phyloP scores from a whole-genome alignment of 768 basidiomycete species.

The Rhizopogon vulgaris region DNA sequence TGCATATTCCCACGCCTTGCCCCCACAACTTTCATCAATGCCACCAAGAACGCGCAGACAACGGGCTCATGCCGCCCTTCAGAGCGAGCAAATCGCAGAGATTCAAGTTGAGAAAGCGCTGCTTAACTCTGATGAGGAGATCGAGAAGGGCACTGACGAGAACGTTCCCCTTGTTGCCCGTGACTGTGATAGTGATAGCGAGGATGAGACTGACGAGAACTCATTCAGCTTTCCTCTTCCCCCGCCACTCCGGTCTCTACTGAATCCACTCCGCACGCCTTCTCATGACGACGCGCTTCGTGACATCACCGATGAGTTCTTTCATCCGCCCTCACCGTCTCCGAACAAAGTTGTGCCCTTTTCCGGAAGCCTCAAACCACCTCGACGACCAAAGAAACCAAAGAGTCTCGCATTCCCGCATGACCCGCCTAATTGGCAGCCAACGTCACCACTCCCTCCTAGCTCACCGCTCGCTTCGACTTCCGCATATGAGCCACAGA shows the following conservation, averaged over 20 bases:
- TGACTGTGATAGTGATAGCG: not conserved
- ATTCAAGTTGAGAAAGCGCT: not conserved
- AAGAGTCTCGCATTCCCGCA: conserved; percentile 24
- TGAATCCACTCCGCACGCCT: conserved; percentile 15
- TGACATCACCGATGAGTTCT: conserved; percentile 29
- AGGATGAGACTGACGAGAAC: conserved; percentile 9
- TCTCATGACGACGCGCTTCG: conserved; percentile 20
- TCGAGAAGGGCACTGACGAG: conserved; percentile 3
- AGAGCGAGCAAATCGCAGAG: conserved; percentile 10
- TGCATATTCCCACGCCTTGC: conserved; percentile 16
- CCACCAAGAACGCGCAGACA: conserved; percentile 14
- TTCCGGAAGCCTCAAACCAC: conserved; percentile 17
- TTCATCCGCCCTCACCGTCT: conserved; percentile 27
- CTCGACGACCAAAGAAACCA: conserved; percentile 26
- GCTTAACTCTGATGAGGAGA: not conserved
- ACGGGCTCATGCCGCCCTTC: conserved; percentile 9
- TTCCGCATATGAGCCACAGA: conserved; percentile 6
- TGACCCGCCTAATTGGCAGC: conserved; percentile 26
- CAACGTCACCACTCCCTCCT: conserved; percentile 28
- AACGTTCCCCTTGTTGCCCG: not conserved
- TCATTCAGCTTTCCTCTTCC: not conserved
- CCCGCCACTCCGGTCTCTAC: conserved; percentile 11
- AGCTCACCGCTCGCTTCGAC: conserved; percentile 27
- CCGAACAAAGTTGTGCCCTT: conserved; percentile 17
- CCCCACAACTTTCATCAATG: not conserved